A percentile compares a stretch with the other conserved stretches of the same genome.
Conservation (phyloP, 2,329 filamentous ascomycete species). For the Exophiala alcalophila region DNA sequence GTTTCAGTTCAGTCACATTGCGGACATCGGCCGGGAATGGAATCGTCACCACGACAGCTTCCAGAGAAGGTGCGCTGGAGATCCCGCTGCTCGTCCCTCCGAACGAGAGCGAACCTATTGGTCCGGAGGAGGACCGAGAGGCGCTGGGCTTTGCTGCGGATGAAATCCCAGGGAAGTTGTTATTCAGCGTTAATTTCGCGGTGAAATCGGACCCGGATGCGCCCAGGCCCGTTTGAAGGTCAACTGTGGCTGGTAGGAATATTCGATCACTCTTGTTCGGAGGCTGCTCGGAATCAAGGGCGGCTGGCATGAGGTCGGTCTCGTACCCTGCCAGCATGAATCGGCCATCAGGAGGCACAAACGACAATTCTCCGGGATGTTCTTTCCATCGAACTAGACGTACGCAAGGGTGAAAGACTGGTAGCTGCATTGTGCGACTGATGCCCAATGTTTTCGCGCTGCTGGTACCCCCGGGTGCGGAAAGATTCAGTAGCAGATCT, state of each 20-base stretch:
- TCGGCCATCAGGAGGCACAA: conserved; percentile 88
- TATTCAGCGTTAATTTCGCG: conserved; percentile 70
- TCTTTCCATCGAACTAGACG: conserved; percentile 86
- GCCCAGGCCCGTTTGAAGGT: conserved; percentile 78
- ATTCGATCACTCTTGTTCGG: conserved; percentile 60
- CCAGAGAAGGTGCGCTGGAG: conserved; percentile 61
- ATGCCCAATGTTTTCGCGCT: conserved; percentile 50
- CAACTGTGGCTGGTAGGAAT: conserved; percentile 76
- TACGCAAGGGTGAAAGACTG: conserved; percentile 95
- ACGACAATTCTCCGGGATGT: conserved; percentile 85
- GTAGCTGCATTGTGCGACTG: conserved; percentile 72
- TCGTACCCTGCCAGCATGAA: conserved; percentile 95
- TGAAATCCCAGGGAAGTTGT: conserved; percentile 55
- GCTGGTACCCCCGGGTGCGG: conserved; percentile 75
- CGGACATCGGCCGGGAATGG: conserved; percentile 76
- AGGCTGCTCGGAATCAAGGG: conserved; percentile 55
- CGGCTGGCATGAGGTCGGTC: conserved; percentile 78
- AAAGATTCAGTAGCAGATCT: conserved; percentile 78
- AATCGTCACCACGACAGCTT: conserved; percentile 74
- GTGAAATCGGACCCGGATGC: conserved; percentile 79
- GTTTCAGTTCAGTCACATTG: conserved; percentile 77
- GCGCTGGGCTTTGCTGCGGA: conserved; percentile 22
- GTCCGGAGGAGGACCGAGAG: conserved; percentile 45
- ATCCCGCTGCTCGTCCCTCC: conserved; percentile 49
- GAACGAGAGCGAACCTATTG: conserved; percentile 49